A percentile compares a stretch with the other conserved stretches of the same genome.
phyloP scores from a whole-genome alignment of 306 rosid genomes.

The Sechiopsis laciniata region DNA sequence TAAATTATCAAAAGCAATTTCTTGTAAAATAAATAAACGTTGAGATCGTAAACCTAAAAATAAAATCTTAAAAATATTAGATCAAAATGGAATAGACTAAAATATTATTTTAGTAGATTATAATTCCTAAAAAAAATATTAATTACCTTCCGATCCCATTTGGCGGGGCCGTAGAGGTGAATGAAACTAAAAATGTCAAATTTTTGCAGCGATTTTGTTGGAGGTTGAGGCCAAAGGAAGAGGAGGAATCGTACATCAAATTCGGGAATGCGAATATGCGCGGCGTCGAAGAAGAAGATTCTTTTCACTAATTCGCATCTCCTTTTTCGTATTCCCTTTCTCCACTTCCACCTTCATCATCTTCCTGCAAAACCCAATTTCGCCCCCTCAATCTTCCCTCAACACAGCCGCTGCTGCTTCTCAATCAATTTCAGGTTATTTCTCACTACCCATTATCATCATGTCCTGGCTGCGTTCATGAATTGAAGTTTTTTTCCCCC shows the following conservation, averaged over 20 bases:
- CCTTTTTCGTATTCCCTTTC: not conserved
- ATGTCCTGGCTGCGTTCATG: not conserved
- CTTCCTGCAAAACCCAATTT: not conserved
- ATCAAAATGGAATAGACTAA: too few relatives aligned
- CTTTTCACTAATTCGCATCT: constrained; percentile 17
- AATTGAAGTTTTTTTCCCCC: not conserved
- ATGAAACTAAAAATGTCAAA: not conserved
- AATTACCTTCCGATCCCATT: too few relatives aligned
- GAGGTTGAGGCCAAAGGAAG: not conserved
- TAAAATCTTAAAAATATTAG: too few relatives aligned
- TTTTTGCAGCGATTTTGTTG: not conserved
- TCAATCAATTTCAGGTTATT: constrained; percentile 14
- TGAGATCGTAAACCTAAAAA: too few relatives aligned
- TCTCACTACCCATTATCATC: not conserved
- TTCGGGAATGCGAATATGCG: constrained; percentile 21
- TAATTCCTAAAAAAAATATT: too few relatives aligned
- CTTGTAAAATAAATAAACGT: too few relatives aligned
- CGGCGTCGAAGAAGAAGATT: not conserved
- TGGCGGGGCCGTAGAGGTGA: not conserved
- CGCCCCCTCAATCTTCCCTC: not conserved
- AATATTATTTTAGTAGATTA: too few relatives aligned
- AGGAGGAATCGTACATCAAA: not conserved
- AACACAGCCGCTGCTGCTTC: not conserved
- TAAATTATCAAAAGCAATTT: too few relatives aligned
- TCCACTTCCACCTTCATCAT: not conserved